A percentile compares a stretch with the other conserved stretches of the same genome.
Evolutionary conservation across 331 rosid species (phyloP).

Genomic region (Phaseolus coccineus): DNA sequence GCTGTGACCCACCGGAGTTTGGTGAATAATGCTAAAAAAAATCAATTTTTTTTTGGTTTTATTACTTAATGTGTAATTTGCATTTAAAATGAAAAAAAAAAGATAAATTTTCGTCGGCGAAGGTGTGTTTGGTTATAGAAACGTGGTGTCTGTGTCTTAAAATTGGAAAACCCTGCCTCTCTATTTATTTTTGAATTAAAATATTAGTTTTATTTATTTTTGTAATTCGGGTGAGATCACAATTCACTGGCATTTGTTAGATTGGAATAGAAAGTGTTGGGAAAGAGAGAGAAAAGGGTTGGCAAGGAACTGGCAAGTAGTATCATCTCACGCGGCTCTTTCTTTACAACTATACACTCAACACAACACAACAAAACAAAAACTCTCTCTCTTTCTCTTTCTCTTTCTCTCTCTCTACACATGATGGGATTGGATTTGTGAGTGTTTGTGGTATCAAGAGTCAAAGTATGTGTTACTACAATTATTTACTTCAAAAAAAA

Average conservation of each 20-base stretch:
- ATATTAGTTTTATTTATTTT: neutral
- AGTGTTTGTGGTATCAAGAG: too few species aligned
- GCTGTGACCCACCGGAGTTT: conserved; percentile 54
- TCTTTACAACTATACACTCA: neutral
- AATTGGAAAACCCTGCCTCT: conserved; percentile 10
- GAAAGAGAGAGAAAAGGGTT: conserved; percentile 10
- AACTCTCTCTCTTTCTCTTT: neutral
- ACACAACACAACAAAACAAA: too few species aligned
- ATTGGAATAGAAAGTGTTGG: conserved; percentile 15
- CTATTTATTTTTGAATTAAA: neutral
- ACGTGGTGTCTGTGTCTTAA: neutral
- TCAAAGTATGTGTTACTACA: too few species aligned
- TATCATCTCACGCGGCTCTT: conserved; percentile 60
- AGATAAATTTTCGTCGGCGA: conserved; percentile 37
- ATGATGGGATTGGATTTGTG: neutral
- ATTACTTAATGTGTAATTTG: neutral
- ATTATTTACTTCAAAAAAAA: neutral
- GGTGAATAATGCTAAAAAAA: conserved; percentile 35
- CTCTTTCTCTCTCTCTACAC: neutral
- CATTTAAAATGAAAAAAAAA: neutral
- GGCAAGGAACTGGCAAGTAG: conserved; percentile 24
- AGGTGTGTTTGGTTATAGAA: neutral
- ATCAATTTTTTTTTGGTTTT: neutral
- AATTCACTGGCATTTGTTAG: conserved; percentile 44
- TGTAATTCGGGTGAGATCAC: neutral